Base-by-base conservation (phyloP, 805 yeast species). In the Starmerella roubikii region DNA sequence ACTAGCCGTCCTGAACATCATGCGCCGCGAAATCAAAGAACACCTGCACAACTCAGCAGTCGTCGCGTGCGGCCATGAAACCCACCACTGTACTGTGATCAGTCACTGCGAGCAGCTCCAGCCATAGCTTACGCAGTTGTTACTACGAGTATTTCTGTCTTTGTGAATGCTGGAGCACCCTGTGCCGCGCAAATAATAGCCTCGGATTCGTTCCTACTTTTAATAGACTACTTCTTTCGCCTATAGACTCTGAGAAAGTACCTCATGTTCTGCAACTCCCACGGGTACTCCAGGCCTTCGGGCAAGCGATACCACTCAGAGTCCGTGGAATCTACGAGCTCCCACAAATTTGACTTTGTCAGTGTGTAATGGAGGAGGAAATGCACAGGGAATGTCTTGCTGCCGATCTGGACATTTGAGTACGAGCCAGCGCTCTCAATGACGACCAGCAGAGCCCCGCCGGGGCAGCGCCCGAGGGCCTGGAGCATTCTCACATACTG, bases 351-450 rank as follows among this genome's bases (percentile, higher is more conserved):
- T 3, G 35, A 60, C 2, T 82, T 81, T 20, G 74, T 64, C 25
- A 84, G 59, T 1, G 82, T 65, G 27, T 78, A 80, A 52, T 84
- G 93, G 10, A 85, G 64, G 29, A 84, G 63, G 50, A 78, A 82
- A 47, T 82, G 85, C 3, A 84, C 76, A 0, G 94, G 94, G 61
- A 84, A 84, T 47, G 64, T 70, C 55, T 78, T 83, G 23, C 72
- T 57, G 3, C 94, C 94, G 31, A 84, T 68, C 2, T 73, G 67
- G 28, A 84, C 79, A 50, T 82, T 77, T 1, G 93, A 81, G 57
- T 76, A 84, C 9, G 93, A 79, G 0, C 95, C 94, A 0, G 95
- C 95, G 59, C 91, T 78, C 52, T 84, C 95, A 2, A 82, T 72
- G 19, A 84, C 72, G 32, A 85, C 62, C 26, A 84, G 57, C 22